phyloP scores from a whole-genome alignment of 495 filamentous ascomycete genomes.

The Bryoglossum gracile region DNA sequence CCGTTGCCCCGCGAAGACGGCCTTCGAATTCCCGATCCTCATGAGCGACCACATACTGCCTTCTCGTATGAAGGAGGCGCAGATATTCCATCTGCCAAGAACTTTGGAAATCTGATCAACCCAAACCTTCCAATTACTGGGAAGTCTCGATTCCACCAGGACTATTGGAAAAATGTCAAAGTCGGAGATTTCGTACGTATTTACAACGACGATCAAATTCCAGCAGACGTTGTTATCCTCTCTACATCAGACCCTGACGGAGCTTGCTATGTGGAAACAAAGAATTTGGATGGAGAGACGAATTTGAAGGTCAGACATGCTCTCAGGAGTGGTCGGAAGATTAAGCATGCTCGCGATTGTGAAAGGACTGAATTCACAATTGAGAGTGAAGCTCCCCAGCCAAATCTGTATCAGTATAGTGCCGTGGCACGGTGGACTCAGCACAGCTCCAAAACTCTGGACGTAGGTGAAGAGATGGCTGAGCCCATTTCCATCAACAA shows the following conservation, averaged over 20 bases:
- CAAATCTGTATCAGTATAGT: constrained; percentile 91
- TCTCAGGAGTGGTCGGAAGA: constrained; percentile 70
- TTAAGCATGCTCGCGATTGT: constrained; percentile 88
- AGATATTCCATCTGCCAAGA: constrained; percentile 7
- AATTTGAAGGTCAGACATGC: constrained; percentile 95
- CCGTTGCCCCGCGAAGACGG: constrained; percentile 53
- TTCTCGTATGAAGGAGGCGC: constrained; percentile 19
- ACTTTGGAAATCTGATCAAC: constrained; percentile 44
- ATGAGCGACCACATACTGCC: constrained; percentile 31
- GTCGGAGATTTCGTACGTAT: constrained; percentile 96
- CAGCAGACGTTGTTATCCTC: constrained; percentile 91
- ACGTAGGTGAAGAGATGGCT: constrained; percentile 66
- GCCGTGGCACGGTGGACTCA: constrained; percentile 85
- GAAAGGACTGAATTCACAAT: constrained; percentile 80
- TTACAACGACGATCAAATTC: constrained; percentile 93
- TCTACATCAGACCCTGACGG: constrained; percentile 93
- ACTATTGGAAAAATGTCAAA: constrained; percentile 91
- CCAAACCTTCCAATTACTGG: constrained; percentile 33
- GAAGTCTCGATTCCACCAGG: constrained; percentile 73
- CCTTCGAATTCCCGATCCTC: constrained; percentile 23
- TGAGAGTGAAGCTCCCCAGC: constrained; percentile 85
- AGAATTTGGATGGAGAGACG: constrained; percentile 96
- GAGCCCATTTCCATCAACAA: constrained; percentile 95
- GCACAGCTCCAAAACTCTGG: constrained; percentile 51
- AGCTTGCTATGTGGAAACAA: constrained; percentile 96